Conservation (phyloP, 1,139 yeast genomes). For the Ogataea hybrid region DNA sequence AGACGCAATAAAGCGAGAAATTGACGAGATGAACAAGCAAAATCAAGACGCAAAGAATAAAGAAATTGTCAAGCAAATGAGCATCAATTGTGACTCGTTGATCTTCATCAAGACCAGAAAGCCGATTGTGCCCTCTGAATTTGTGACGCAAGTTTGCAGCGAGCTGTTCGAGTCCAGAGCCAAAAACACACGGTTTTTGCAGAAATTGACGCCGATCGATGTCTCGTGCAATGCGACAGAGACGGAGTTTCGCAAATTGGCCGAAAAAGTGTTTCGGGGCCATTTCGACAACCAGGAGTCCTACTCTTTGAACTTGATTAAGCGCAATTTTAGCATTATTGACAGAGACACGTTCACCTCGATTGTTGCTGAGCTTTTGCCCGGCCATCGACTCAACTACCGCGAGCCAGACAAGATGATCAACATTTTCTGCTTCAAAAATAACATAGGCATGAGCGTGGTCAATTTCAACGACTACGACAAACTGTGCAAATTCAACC, state of each 20-base stretch:
- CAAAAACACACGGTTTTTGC: conserved; percentile 70
- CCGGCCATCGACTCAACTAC: conserved; percentile 74
- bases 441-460: conserved; percentile 77
- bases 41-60: conserved; percentile 38
- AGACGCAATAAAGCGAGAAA: conserved; percentile 69
- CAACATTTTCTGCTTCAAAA: conserved; percentile 84
- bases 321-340: conserved; percentile 74
- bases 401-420: conserved; percentile 77
- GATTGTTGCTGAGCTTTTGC: conserved; percentile 60
- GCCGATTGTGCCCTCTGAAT: conserved; percentile 74
- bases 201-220: conserved; percentile 77
- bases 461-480: conserved; percentile 57
- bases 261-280: conserved; percentile 36
- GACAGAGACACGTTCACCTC: conserved; percentile 68
- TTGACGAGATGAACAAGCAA: conserved; percentile 51
- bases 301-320: conserved; percentile 80
- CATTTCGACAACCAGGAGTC: conserved; percentile 33
- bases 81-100: conserved; percentile 79
- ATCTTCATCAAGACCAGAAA: conserved; percentile 75
- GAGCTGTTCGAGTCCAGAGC: conserved; percentile 50
- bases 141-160: conserved; percentile 62
- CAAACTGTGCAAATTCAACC: conserved; percentile 51
- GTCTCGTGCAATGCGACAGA: conserved; percentile 69
- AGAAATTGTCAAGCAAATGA: conserved; percentile 59
- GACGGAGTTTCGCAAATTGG: conserved; percentile 60